These are phyloP conservation scores for Aphanomyces stellatus DNA, from an alignment of 352 stramenopile species.

Conservation along the genomic window DNA sequence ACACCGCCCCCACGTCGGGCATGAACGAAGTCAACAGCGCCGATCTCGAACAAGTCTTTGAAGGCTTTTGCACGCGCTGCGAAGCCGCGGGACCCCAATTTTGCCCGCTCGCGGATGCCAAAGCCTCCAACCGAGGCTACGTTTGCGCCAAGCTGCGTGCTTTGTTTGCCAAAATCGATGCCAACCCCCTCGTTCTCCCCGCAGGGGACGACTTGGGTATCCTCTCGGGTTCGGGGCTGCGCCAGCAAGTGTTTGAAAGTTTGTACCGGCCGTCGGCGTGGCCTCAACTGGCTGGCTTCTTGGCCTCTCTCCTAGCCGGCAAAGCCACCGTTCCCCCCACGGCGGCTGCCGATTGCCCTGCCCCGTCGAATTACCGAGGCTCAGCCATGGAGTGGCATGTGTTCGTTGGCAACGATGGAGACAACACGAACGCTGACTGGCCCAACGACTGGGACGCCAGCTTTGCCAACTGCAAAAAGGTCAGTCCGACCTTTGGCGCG, in stretches of 20 bases:
- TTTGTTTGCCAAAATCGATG: neutral
- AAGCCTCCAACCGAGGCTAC: neutral
- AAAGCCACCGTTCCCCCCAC: neutral
- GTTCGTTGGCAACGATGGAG: conserved; percentile 13
- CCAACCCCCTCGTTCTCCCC: neutral
- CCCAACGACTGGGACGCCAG: neutral
- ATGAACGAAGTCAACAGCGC: neutral
- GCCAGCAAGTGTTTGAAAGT: neutral
- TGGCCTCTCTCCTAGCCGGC: neutral
- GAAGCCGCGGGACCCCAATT: neutral
- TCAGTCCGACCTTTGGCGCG: neutral
- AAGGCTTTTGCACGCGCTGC: neutral
- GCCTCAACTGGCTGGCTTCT: neutral
- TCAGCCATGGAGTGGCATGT: neutral
- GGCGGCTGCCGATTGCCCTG: neutral
- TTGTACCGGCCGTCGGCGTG: neutral
- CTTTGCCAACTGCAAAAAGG: neutral
- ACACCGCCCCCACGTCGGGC: neutral
- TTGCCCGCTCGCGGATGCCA: conserved; percentile 5
- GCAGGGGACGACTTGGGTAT: neutral
- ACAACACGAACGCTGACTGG: neutral
- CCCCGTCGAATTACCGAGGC: neutral
- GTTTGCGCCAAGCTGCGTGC: neutral
- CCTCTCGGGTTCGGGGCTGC: neutral
- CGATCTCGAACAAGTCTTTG: neutral